Evolutionary conservation across 2,329 filamentous ascomycete genomes (phyloP).

Genomic region (Ceratocystis eucalypticola): DNA sequence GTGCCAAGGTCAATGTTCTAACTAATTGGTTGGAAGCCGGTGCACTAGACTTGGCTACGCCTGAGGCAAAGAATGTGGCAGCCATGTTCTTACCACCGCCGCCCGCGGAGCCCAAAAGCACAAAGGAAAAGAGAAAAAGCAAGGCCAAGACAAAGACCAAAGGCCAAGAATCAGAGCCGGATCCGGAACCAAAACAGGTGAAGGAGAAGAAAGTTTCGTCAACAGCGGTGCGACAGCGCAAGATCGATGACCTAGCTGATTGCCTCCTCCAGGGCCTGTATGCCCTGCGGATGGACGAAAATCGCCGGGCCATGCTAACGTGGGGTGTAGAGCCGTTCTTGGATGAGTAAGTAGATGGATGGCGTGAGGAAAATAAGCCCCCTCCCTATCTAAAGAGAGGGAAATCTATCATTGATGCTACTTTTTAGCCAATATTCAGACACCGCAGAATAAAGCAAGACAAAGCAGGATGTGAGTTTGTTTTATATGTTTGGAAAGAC

Average conservation of each 20-base stretch:
- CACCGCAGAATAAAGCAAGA: not conserved
- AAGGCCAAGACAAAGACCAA: not conserved
- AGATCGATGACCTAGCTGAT: constrained; percentile 15
- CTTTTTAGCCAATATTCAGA: not conserved
- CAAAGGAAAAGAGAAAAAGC: not conserved
- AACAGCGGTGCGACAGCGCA: not conserved
- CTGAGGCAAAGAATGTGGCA: constrained; percentile 1
- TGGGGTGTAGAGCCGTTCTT: constrained; percentile 9
- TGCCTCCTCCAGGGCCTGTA: constrained; percentile 14
- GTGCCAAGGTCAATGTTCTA: constrained; percentile 10
- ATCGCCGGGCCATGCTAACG: constrained; percentile 2
- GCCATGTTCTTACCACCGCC: not conserved
- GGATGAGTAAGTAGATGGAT: not conserved
- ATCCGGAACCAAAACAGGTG: not conserved
- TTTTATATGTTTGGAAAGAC: not conserved
- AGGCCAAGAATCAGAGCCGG: not conserved
- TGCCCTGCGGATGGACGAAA: constrained; percentile 12
- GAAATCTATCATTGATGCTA: not conserved
- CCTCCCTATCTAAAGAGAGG: not conserved
- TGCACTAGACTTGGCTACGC: constrained; percentile 4
- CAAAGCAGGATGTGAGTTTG: not conserved
- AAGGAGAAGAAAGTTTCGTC: not conserved
- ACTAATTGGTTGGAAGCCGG: constrained; percentile 9
- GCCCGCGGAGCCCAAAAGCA: not conserved
- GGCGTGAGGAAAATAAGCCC: too few relatives aligned